Base-by-base conservation (phyloP, 164 flowering plant genomes). In the Piper betle region DNA sequence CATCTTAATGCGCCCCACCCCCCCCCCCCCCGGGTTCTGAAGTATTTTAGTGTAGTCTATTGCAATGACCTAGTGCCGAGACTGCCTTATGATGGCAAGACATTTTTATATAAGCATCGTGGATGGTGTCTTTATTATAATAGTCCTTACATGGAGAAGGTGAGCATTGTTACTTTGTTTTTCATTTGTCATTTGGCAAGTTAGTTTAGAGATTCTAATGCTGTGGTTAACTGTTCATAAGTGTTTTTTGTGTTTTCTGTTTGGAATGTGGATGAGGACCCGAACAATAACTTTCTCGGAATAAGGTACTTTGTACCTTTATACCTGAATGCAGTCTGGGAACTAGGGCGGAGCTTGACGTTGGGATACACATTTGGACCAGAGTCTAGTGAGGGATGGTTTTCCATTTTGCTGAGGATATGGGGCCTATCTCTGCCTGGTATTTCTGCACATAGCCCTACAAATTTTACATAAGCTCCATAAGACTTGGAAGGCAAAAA, bases 41-140 rank as follows among this genome's bases (percentile, higher is more conserved):
- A n/a, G n/a, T 91, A 88, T 60, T 66, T 40, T 33, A 75, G 97
- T 61, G 80, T 69, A 67, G 95, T 88, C 62, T 88, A 91, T 52
- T 55, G 80, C 73, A 81, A 86, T 63, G 95, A 91, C 66, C 57
- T 91, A 59, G 95, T 91, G 54, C 88, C 95, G 33, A 80, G 92
- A 71, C 37, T 91, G 63, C 98, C 96, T 16, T 80, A 55, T n/a
- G 96, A 88, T 75, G 81, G 81, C 57, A 50, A 62, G 4, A 66
- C 76, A 0, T 62, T 80, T 59, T 41, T 75, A 68, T 91, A 72
- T 66, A 85, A 85, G 78, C 97, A 91, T 68, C 86, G 85, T 55
- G 90, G 89, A 41, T 46, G 73, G 0, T 81, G 88, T 76, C 67
- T 80, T 54, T 85, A 74, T 75, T 85, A 54, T 72, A 74, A 82